Evolutionary conservation across 1,139 yeast species (phyloP), one percentile per base, ranked within the genome.

Genomic region (Trichomonascaceae sp.): DNA sequence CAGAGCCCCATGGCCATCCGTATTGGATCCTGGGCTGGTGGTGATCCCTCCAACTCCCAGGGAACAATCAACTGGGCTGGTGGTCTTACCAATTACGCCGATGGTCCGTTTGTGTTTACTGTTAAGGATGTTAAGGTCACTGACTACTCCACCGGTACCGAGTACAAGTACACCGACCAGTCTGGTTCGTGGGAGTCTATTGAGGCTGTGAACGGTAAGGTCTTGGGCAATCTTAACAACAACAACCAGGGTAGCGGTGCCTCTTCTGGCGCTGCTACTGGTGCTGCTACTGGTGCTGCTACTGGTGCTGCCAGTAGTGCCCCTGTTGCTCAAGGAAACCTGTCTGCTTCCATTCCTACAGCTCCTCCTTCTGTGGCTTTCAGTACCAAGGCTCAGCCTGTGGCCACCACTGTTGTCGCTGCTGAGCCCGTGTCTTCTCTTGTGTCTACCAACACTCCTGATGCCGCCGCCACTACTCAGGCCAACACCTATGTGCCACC

Each of bases 1-100:
- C 85, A 78, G 54, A 60, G 78, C 17, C 93, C 92, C 25, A 78
- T 79, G 89, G 65, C 62, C 42, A 54, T 80, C 13, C 68, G 61
- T 45, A 64, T 78, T 35, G 89, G 92, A 37, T 50, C 69, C n/a
- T 79, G 92, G 92, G 84, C 87, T 13, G 92, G 87, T 42, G 89
- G 89, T 42, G 84, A 76, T 50, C 64, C 82, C 13, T 49, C 62
- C 27, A 76, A 76, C 46, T 57, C 63, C 16, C 39, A 32, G 18
- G 92, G 92, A 27, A 78, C 89, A 4, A 74, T 80, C 37, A 72
- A 73, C 46, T 80, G 93, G 93, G 87, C 92, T 11, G 92, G 92
- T 35, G 93, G 92, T 33, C 43, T 44, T 11, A 73, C 81, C 13
- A 76, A 79, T 52, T 78, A 71, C 50, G 47, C 67, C 13, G 49